Evolutionary conservation across 371 early-diverging fungal genomes (phyloP).

Genomic region (Chytridium lagenaria): DNA sequence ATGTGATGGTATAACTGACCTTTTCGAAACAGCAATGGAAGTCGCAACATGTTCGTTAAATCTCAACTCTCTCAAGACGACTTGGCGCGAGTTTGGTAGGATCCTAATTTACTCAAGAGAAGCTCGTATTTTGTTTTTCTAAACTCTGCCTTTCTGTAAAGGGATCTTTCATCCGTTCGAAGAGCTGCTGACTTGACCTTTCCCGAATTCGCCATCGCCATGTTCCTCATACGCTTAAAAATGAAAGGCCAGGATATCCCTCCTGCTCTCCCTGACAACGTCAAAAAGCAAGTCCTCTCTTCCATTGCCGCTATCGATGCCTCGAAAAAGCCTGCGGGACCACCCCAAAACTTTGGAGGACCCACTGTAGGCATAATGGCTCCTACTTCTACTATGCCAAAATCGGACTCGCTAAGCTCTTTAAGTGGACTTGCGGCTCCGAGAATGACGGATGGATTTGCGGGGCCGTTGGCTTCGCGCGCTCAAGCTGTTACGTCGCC

Average conservation of each 20-base stretch:
- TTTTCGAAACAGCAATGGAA: constrained; percentile 29
- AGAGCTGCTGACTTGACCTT: constrained; percentile 51
- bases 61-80: constrained; percentile 44
- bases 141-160: background rate
- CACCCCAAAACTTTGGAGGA: background rate
- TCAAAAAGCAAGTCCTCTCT: constrained; percentile 47
- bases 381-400: too few species aligned
- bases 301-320: constrained; percentile 25
- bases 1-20: background rate
- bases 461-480: constrained; percentile 32
- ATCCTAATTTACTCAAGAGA: constrained; percentile 21
- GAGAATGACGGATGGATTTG: constrained; percentile 30
- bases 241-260: constrained; percentile 51
- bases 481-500: constrained; percentile 14
- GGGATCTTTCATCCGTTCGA: constrained; percentile 44
- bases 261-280: constrained; percentile 52
- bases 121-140: background rate
- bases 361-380: background rate
- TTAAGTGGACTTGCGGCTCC: constrained; percentile 10
- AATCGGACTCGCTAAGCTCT: constrained; percentile 19
- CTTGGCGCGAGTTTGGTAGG: constrained; percentile 58
- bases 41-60: constrained; percentile 48
- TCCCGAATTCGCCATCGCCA: constrained; percentile 65
- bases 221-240: constrained; percentile 60
- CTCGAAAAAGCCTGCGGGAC: background rate